A percentile compares a stretch with the other conserved stretches of the same genome.
phyloP scores from a whole-genome alignment of 2,329 filamentous ascomycete species.

The Ramularia endophylla region DNA sequence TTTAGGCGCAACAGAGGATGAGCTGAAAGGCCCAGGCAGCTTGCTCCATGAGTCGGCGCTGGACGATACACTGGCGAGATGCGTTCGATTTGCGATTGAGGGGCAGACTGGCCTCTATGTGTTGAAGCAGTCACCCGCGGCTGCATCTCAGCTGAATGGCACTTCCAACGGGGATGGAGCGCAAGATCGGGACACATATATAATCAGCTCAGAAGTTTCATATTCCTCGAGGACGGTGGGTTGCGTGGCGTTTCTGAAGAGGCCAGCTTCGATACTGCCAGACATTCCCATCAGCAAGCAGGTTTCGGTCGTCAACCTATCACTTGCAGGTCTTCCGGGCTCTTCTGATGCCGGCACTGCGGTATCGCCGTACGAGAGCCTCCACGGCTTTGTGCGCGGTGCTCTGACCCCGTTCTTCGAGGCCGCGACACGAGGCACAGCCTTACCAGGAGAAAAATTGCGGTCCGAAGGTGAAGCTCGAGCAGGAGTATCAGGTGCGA shows the following conservation, averaged over 20 bases:
- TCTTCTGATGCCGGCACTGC: slow-evolving; percentile 40
- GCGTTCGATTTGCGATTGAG: slow-evolving; percentile 83
- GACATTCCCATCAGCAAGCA: slow-evolving; percentile 76
- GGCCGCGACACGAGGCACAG: slow-evolving; percentile 81
- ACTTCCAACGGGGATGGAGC: slow-evolving; percentile 26
- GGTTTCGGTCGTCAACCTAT: slow-evolving; percentile 88
- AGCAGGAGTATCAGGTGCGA: slow-evolving; percentile 92
- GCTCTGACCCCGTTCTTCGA: slow-evolving; percentile 95
- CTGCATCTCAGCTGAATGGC: slow-evolving; percentile 48
- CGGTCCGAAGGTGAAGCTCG: slow-evolving; percentile 83
- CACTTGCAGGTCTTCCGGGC: slow-evolving; percentile 68
- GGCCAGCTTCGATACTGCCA: slow-evolving; percentile 79
- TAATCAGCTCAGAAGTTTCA: slow-evolving; percentile 73
- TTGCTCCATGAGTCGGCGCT: slow-evolving; percentile 68
- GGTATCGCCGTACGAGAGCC: slow-evolving; percentile 80
- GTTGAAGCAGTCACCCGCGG: slow-evolving; percentile 64
- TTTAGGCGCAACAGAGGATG: slow-evolving; percentile 54
- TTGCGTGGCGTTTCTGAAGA: slow-evolving; percentile 85
- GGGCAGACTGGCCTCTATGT: slow-evolving; percentile 84
- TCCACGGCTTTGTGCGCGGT: slow-evolving; percentile 87
- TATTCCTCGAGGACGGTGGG: slow-evolving; percentile 73
- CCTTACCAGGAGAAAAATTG: slow-evolving; percentile 58
- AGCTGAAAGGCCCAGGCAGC: slow-evolving; percentile 76
- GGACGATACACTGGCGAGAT: slow-evolving; percentile 77
- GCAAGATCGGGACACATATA: slow-evolving; percentile 60